Conservation (phyloP, 2,329 filamentous ascomycete genomes). For the Tricladium varicosporioides region DNA sequence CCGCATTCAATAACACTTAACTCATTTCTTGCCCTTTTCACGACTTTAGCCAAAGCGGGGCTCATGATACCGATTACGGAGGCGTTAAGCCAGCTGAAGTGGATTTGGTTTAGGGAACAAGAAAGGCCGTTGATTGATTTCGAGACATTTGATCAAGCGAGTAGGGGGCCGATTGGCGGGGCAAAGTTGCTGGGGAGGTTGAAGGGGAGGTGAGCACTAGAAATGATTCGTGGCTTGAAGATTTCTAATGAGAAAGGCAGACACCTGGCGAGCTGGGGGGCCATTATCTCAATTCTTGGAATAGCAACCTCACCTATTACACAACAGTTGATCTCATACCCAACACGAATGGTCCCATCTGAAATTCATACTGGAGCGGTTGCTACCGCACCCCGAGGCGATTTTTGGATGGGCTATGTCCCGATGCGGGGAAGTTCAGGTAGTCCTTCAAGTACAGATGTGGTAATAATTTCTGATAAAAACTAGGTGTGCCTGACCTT, state of each 20-base stretch:
- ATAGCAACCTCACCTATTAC: conserved; percentile 33
- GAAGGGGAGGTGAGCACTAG: neutral
- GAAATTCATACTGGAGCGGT: neutral
- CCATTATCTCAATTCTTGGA: conserved; percentile 29
- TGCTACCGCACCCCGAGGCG: neutral
- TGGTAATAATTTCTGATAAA: neutral
- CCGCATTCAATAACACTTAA: conserved; percentile 26
- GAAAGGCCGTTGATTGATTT: conserved; percentile 33
- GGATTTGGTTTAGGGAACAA: conserved; percentile 33
- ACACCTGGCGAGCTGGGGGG: conserved; percentile 28
- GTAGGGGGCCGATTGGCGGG: conserved; percentile 33
- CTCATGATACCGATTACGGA: conserved; percentile 34
- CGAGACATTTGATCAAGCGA: conserved; percentile 34
- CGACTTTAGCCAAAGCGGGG: conserved; percentile 32
- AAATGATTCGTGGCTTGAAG: neutral
- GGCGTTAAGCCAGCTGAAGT: conserved; percentile 35
- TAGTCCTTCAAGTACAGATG: neutral
- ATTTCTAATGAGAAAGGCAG: neutral
- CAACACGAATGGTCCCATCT: conserved; percentile 17
- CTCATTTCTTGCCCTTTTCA: conserved; percentile 32
- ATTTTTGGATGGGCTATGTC: neutral
- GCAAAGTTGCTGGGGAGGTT: conserved; percentile 28
- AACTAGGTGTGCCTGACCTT: neutral
- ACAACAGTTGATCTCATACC: conserved; percentile 32
- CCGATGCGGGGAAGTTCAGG: conserved; percentile 1